phyloP scores from a whole-genome alignment of 768 basidiomycete species.

The Termitomyces sp. region DNA sequence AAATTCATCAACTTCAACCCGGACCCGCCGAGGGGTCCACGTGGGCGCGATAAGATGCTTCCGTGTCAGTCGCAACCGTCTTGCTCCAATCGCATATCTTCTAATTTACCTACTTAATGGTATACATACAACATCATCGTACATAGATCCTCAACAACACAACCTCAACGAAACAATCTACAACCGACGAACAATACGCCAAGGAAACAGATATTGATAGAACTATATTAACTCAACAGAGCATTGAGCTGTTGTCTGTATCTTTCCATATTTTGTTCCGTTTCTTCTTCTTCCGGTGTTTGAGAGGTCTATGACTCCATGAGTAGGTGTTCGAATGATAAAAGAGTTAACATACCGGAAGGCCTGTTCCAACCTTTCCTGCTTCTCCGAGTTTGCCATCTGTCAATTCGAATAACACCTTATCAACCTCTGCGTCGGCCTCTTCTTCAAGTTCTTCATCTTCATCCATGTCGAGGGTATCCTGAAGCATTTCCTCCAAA shows the following conservation, averaged over 20 bases:
- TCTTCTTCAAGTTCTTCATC: slow-evolving; percentile 96
- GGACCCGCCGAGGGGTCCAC: slow-evolving; percentile 6
- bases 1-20: slow-evolving; percentile 15
- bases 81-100: neutral
- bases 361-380: slow-evolving; percentile 63
- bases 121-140: neutral
- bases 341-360: slow-evolving; percentile 61
- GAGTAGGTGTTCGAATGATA: slow-evolving; percentile 5
- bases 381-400: slow-evolving; percentile 93
- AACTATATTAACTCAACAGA: slow-evolving; percentile 56
- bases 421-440: slow-evolving; percentile 96
- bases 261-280: slow-evolving; percentile 84
- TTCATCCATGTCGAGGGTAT: slow-evolving; percentile 86
- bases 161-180: neutral
- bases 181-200: neutral
- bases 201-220: neutral
- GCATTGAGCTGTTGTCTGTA: slow-evolving; percentile 90
- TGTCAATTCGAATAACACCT: slow-evolving; percentile 91
- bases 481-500: slow-evolving; percentile 97
- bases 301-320: slow-evolving; percentile 47
- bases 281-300: slow-evolving; percentile 72
- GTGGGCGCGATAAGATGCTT: slow-evolving; percentile 14
- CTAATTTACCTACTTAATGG: neutral
- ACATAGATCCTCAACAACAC: neutral
- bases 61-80: neutral